These are phyloP conservation scores for Anthracocystis setariae DNA, from an alignment of 1,284 basidiomycete genomes.

Conservation along the genomic window DNA sequence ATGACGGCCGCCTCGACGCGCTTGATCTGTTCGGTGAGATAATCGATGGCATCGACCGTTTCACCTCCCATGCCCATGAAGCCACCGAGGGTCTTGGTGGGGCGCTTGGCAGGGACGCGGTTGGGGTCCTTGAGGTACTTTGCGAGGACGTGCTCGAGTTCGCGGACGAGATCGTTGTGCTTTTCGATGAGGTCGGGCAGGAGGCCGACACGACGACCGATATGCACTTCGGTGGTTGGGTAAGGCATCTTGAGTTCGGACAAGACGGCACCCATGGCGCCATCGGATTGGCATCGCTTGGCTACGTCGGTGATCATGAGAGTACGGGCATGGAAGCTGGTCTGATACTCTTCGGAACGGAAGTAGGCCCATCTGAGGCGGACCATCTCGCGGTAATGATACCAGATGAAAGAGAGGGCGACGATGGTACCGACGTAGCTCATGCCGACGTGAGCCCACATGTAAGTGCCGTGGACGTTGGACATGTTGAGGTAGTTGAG, in stretches of 20 bases:
- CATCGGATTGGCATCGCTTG: constrained; percentile 76
- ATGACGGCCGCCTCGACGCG: constrained; percentile 69
- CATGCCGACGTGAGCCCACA: constrained; percentile 66
- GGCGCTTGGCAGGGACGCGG: constrained; percentile 78
- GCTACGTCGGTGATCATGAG: constrained; percentile 73
- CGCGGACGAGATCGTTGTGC: constrained; percentile 85
- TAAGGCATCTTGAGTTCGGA: constrained; percentile 74
- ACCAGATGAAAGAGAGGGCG: constrained; percentile 59
- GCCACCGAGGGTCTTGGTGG: constrained; percentile 78
- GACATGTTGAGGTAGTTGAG: constrained; percentile 60
- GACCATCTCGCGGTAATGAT: constrained; percentile 62
- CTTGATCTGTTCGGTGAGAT: constrained; percentile 61
- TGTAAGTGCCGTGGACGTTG: constrained; percentile 54
- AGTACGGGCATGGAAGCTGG: constrained; percentile 75
- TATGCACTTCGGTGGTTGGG: constrained; percentile 83
- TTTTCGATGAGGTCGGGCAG: constrained; percentile 82
- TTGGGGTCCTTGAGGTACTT: constrained; percentile 82
- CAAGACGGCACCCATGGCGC: constrained; percentile 76
- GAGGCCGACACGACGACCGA: constrained; percentile 78
- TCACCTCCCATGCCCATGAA: constrained; percentile 79
- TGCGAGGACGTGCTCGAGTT: constrained; percentile 83
- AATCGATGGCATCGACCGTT: constrained; percentile 69
- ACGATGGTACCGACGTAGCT: constrained; percentile 61
- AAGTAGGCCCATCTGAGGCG: constrained; percentile 61
- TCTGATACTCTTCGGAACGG: constrained; percentile 63